These are phyloP conservation scores for Abrus precatorius DNA, from an alignment of 306 rosid species.

Conservation along the genomic window DNA sequence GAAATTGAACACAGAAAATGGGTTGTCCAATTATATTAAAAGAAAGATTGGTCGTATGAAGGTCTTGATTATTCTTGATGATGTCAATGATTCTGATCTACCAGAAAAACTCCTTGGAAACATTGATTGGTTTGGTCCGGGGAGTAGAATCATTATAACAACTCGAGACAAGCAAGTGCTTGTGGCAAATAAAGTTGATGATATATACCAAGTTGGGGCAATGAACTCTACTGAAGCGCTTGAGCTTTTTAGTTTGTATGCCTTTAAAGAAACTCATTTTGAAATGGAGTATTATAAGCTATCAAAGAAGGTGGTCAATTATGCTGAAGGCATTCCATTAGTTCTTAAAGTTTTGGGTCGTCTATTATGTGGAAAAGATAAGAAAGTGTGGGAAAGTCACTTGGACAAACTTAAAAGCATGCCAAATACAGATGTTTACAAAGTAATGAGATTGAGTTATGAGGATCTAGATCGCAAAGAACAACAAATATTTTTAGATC, in stretches of 20 bases:
- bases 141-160: constrained; percentile 39
- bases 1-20: not conserved
- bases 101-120: constrained; percentile 6
- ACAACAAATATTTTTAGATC: not conserved
- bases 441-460: constrained; percentile 24
- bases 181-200: not conserved
- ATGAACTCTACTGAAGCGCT: not conserved
- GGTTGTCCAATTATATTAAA: not conserved
- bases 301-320: constrained; percentile 14
- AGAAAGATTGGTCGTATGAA: constrained; percentile 7
- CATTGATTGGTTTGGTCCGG: not conserved
- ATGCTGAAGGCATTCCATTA: constrained; percentile 35
- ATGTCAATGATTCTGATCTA: not conserved
- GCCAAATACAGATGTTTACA: not conserved
- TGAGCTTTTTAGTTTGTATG: constrained; percentile 22
- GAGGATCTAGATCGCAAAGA: constrained; percentile 32
- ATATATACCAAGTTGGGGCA: not conserved
- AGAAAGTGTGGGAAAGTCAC: constrained; percentile 24
- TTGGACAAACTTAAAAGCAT: constrained; percentile 18
- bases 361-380: constrained; percentile 24
- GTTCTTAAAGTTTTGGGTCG: constrained; percentile 34
- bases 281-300: not conserved
- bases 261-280: constrained; percentile 4
- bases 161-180: constrained; percentile 28
- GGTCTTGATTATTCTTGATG: constrained; percentile 16